Percentiles rank a stretch among this genome's conserved stretches.
Evolutionary conservation across 1,284 basidiomycete species (phyloP).

Genomic region (Cutaneotrichosporon spelunceum): DNA sequence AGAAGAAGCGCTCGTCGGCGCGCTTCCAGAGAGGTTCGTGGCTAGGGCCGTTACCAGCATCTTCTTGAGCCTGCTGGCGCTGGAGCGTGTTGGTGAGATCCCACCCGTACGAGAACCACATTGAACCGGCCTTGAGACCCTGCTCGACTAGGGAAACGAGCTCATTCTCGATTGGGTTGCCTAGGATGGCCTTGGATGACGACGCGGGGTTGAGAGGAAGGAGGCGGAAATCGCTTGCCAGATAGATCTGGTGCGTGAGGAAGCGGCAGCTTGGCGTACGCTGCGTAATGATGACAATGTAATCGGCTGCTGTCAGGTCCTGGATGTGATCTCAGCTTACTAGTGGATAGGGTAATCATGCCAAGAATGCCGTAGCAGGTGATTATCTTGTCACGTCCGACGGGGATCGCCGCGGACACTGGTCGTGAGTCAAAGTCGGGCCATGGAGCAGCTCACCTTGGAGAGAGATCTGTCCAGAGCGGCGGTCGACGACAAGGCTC

Average conservation of each 20-base stretch:
- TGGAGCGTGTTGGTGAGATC: slow-evolving; percentile 88
- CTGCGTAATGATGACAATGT: slow-evolving; percentile 83
- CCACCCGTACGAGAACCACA: slow-evolving; percentile 89
- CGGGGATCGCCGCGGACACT: slow-evolving; percentile 45
- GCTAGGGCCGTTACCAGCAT: slow-evolving; percentile 65
- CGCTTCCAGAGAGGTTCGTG: slow-evolving; percentile 49
- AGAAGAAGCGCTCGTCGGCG: slow-evolving; percentile 96
- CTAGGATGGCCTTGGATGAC: slow-evolving; percentile 59
- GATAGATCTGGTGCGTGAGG: slow-evolving; percentile 80
- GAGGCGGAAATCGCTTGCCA: slow-evolving; percentile 86
- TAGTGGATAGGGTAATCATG: slow-evolving; percentile 76
- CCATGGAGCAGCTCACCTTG: slow-evolving; percentile 40
- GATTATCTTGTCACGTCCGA: slow-evolving; percentile 52
- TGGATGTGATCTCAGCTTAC: slow-evolving; percentile 53
- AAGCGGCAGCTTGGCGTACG: slow-evolving; percentile 75
- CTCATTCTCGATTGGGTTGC: slow-evolving; percentile 81
- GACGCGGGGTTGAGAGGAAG: slow-evolving; percentile 72
- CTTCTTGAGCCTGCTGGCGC: slow-evolving; percentile 64
- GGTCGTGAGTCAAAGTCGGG: slow-evolving; percentile 6
- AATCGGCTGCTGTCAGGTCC: slow-evolving; percentile 65
- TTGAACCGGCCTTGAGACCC: slow-evolving; percentile 73
- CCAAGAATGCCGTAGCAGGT: slow-evolving; percentile 79
- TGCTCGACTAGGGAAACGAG: slow-evolving; percentile 80
- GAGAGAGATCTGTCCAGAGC: slow-evolving; percentile 47
- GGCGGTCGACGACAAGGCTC: slow-evolving; percentile 51